Base-by-base conservation (phyloP, 2,329 filamentous ascomycete genomes). In the Dactylonectria macrodidyma region DNA sequence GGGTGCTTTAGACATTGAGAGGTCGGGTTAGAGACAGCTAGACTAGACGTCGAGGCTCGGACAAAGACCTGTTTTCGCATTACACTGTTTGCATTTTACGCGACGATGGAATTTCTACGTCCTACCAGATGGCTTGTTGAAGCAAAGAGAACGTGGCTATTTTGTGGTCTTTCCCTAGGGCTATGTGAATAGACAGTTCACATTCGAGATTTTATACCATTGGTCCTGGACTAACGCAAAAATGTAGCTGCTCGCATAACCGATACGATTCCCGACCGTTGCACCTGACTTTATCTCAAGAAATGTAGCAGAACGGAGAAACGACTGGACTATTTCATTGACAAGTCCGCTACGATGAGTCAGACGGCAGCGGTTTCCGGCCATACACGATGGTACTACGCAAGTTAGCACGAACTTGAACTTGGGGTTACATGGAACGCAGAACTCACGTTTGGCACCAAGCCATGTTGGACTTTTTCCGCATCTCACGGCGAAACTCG, bases 401-500 rank as follows among this genome's bases (percentile, higher is more conserved):
- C 9, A 33, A 16, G 36, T 61, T 3, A 16, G 58, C 59, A 59
- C 12, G 24, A 19, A 1, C 24, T 16, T 24, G 14, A 19, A 1
- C 24, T 16, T 24, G 14, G 16, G 3, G 1, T 22, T 22, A 19
- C 12, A 10, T 5, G 9, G 12, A 22, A 44, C 9, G 2, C 38
- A 7, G 26, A 3, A 64, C 71, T 71, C 41, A 73, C 72, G 50
- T 47, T 12, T 70, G 63, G 22, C 59, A 58, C 71, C 71, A 73
- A 2, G 50, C 65, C 44, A 52, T 70, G 3, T 70, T 70, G 9
- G 52, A 36, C 30, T 57, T 54, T 9, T 64, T 65, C 44, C 24
- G 68, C 54, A 70, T 64, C 59, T 72, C 72, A 11, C 50, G 54
- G 2, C 75, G 61, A 55, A 77, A 76, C 56, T 75, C 34, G 3